phyloP scores from a whole-genome alignment of 148 eudicot species.

The Camellia lanceoleosa region DNA sequence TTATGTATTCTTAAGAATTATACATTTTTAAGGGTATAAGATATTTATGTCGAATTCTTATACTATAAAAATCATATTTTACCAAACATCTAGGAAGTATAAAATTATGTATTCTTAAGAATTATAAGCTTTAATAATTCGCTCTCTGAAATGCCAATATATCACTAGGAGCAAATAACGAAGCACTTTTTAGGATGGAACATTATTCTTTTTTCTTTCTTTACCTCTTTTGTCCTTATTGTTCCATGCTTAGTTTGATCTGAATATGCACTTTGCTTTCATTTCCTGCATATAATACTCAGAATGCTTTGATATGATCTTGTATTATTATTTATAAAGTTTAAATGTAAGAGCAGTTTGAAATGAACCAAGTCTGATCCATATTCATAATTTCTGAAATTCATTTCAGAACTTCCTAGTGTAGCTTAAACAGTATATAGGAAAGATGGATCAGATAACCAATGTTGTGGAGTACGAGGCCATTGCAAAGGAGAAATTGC shows the following conservation, averaged over 20 bases:
- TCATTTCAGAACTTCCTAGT: slow-evolving; percentile 2
- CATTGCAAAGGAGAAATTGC: slow-evolving; percentile 72
- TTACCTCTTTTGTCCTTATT: not conserved
- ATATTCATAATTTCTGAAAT: not conserved
- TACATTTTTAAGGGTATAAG: too few species aligned
- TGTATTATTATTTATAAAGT: not conserved
- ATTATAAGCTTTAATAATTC: too few species aligned
- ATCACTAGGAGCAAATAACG: too few species aligned
- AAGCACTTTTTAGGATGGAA: too few species aligned
- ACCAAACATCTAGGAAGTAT: too few species aligned
- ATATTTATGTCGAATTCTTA: too few species aligned
- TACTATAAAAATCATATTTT: too few species aligned
- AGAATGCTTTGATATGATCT: not conserved
- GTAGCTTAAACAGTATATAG: not conserved
- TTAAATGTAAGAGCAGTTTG: not conserved
- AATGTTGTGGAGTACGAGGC: slow-evolving; percentile 74
- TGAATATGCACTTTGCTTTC: not conserved
- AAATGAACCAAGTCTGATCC: not conserved
- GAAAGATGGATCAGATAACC: slow-evolving; percentile 54
- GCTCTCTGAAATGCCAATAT: too few species aligned
- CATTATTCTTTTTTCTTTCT: slow-evolving; percentile 1
- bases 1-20: too few species aligned
- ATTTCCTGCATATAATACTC: not conserved
- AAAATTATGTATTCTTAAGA: too few species aligned
- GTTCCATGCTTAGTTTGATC: not conserved